Base-by-base conservation (phyloP, 495 filamentous ascomycete species). In the Extremus antarcticus region DNA sequence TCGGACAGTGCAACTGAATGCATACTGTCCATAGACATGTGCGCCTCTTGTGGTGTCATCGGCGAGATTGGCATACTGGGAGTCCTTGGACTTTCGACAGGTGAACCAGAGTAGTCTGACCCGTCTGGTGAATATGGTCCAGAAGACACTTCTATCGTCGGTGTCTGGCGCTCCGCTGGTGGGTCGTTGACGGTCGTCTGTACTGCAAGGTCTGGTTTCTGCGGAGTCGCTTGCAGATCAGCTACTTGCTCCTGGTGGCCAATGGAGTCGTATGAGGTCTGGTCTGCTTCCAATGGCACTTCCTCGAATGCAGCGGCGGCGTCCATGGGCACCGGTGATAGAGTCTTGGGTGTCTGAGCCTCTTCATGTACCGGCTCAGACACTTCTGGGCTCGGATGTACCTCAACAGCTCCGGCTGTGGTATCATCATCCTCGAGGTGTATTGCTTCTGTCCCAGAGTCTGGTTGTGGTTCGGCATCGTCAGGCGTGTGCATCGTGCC, bases 1-100 rank as follows among this genome's bases (percentile, higher is more conserved):
- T 62, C 51, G 9, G 55, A 58, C 1, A 62, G 52, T 4, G 50
- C 59, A 16, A 62, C 41, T 8, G 59, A 62, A 2, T 56, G 47
- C 59, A 62, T 55, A 25, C 51, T 55, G 48, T 58, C 52, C 20
- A 56, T 43, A 19, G 51, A 45, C 13, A 54, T 54, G 39, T 47
- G 29, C 8, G 59, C 46, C 40, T 58, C 51, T 17, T 25, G 17
- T 19, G 46, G 45, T 1, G 55, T 48, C 15, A 43, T 60, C 10
- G 59, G 59, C 2, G 59, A 61, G 4, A 57, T 35, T 1, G 59
- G 38, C 23, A 50, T 25, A 20, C 23, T 51, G 2, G 59, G 54
- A n/a, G 55, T 55, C n/a, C 43, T 19, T 1, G 56, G 56, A 35
- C 49, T 47, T 40, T 40, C 13, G 2, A 16, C 17, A 19, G 50